Evolutionary conservation across 2,329 filamentous ascomycete species (phyloP).

Genomic region (Sporothrix euskadiensis): DNA sequence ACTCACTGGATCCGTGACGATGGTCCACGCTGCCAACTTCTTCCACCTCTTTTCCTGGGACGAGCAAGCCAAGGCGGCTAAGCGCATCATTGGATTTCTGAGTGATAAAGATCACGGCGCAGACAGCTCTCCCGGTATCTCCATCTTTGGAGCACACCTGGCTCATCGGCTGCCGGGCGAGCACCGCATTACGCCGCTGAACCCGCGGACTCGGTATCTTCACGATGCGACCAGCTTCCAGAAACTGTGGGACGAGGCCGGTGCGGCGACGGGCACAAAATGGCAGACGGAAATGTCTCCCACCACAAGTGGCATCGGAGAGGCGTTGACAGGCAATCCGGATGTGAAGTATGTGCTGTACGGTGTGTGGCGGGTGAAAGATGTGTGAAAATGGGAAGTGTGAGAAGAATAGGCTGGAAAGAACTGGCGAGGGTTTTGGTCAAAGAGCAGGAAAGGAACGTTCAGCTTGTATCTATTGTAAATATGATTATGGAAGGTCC

Average conservation of each 20-base stretch:
- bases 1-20: slow-evolving; percentile 35
- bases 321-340: not conserved
- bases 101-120: not conserved
- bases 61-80: slow-evolving; percentile 35
- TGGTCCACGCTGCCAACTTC: slow-evolving; percentile 38
- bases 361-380: not conserved
- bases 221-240: slow-evolving; percentile 46
- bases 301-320: not conserved
- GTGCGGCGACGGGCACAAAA: slow-evolving; percentile 36
- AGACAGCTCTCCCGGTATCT: not conserved
- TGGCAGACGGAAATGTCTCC: slow-evolving; percentile 27
- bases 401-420: not conserved
- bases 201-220: slow-evolving; percentile 36
- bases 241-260: slow-evolving; percentile 43
- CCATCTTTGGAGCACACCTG: slow-evolving; percentile 35
- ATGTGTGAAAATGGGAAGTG: not conserved
- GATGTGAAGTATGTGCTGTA: slow-evolving; percentile 5
- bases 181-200: slow-evolving; percentile 32
- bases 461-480: not conserved
- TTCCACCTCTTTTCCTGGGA: slow-evolving; percentile 39
- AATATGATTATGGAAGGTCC: not conserved
- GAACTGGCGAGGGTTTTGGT: not conserved
- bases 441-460: too few species aligned
- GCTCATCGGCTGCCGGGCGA: slow-evolving; percentile 34
- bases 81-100: slow-evolving; percentile 34